Evolutionary conservation across 2,329 filamentous ascomycete genomes (phyloP), one percentile per base, ranked within the genome.

Genomic region (Ophiostoma piceae): DNA sequence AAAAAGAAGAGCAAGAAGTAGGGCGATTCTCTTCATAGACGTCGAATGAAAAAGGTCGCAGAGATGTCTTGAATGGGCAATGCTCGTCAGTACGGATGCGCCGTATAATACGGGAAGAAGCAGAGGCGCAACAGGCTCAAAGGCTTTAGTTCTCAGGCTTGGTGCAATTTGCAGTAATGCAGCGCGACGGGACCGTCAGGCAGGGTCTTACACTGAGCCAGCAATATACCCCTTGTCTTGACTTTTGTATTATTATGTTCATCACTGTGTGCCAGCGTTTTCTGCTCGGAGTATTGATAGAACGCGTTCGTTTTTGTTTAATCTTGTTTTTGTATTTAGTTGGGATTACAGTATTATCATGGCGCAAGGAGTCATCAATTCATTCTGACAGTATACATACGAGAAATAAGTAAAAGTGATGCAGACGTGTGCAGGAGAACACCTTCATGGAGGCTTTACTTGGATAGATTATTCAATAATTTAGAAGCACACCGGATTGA

Each of bases 1-100:
- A 84, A 87, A 81, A 88, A 85, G 83, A 89, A 88, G 82, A 84
- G 82, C 69, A 89, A 88, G 83, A 87, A 89, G 79, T 88, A 71
- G 67, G 62, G 62, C 9, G 12, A 3, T 39, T 39, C 62, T 9
- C 7, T 8, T 35, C 35, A 39, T 12, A 19, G 32, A 22, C 39
- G 12, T 4, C 62, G 22, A 2, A 2, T 65, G 35, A 16, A n/a
- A 29, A 14, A 64, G 60, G 60, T 7, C 32, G 6, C 6, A 37
- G 32, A n/a, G 29, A 14, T 14, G 4, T 35, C 35, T 35, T 6
- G 35, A 35, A 5, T 35, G 35, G 8, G 8, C 35, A 35, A 5
- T 5, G 35, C 35, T 35, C 35, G 35, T 35, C 35, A 35, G 35
- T 35, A 35, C n/a, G 14, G 19, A 64, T 6, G 7, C 26, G 51